Conservation (phyloP, 805 yeast genomes). For the Gaillardinia entomophila region DNA sequence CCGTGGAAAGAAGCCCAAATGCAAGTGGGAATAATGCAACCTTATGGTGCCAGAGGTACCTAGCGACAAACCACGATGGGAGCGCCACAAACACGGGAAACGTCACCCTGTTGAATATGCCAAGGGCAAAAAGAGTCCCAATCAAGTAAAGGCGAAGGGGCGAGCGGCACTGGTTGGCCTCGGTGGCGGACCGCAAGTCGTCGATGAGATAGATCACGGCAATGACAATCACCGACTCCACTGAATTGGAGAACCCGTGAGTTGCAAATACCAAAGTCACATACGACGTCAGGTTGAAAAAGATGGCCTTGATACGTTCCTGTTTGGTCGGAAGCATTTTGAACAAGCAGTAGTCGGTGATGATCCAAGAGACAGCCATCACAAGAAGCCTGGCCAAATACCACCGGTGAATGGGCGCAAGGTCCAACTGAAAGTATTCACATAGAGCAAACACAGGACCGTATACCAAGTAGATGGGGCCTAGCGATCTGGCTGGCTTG, state of each 20-base stretch:
- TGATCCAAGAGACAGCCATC: constrained; percentile 32
- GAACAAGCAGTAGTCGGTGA: constrained; percentile 39
- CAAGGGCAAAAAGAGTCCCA: constrained; percentile 55
- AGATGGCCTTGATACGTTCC: constrained; percentile 43
- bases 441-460: constrained; percentile 51
- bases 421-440: constrained; percentile 24
- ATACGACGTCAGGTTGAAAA: constrained; percentile 53
- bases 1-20: constrained; percentile 27
- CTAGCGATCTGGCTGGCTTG: constrained; percentile 68
- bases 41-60: constrained; percentile 34
- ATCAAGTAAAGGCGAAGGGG: constrained; percentile 14
- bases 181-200: constrained; percentile 23
- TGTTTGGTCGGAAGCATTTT: constrained; percentile 44
- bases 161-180: constrained; percentile 4
- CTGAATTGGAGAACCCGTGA: constrained; percentile 83
- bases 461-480: constrained; percentile 61
- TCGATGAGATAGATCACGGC: constrained; percentile 46
- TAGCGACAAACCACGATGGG: constrained; percentile 49
- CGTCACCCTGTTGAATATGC: constrained; percentile 80
- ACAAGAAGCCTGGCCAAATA: constrained; percentile 48
- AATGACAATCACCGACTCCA: constrained; percentile 61
- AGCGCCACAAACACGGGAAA: constrained; percentile 68
- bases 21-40: constrained; percentile 16
- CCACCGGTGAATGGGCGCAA: constrained; percentile 48
- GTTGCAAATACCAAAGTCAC: constrained; percentile 75